Evolutionary conservation across 129 eudicot genomes (phyloP), one percentile per base, ranked within the genome.

Genomic region (Flaveria robusta): DNA sequence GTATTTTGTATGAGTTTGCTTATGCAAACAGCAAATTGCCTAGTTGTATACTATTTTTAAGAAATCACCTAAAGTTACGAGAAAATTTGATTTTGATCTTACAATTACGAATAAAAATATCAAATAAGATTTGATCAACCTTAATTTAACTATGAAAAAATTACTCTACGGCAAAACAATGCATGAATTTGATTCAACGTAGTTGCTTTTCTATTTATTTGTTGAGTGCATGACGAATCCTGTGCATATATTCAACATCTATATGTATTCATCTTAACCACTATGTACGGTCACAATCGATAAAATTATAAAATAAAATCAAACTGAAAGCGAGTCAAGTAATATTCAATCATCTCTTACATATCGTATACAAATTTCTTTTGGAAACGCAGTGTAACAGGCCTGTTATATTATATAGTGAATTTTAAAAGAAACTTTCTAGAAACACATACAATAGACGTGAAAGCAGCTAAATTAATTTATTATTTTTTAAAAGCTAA

Each of bases 221-320:
- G n/a, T 62, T 12, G 1, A 63, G 22, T 64, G 11, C 16, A 34
- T 64, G 69, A 64, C 69, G 69, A 64, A 31, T 29, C 6, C 46
- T 16, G 2, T 64, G 19, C 69, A 64, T 64, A n/a, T 16, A 64
- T 64, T 64, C 45, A 34, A 64, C 20, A 7, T 27, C 42, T 7
- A 5, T 64, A 15, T 11, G 69, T 64, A 16, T 29, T 15, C 69
- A 64, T 14, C 12, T 64, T 15, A 64, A 64, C 43, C 11, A 64
- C 69, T 64, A 15, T 34, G 69, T 29, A 64, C 45, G 69, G 45
- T n/a, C 46, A 64, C 22, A 64, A 64, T 27, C 45, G 69, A 64
- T 46, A 29, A 64, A 24, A 12, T 24, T 24, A 59, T 59, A 24
- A 23, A 24, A 24, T 26, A 59, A 59, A 59, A 59, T 12, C 9